A percentile compares a stretch with the other conserved stretches of the same genome.
These are phyloP conservation scores for Vitis rupestris DNA, from an alignment of 164 flowering plant species.

Conservation along the genomic window DNA sequence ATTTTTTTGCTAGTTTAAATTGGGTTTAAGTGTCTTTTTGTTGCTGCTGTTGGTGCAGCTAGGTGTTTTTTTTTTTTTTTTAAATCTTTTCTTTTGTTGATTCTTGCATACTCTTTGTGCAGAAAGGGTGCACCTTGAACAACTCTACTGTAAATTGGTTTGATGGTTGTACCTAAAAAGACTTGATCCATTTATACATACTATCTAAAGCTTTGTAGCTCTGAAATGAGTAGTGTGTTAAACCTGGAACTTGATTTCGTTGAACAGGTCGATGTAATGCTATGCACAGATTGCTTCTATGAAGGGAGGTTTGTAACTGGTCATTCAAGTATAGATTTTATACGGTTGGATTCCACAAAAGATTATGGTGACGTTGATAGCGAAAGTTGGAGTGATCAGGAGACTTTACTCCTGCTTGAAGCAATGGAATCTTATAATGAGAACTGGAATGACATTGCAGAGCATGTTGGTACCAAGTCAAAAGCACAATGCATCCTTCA, in stretches of 20 bases:
- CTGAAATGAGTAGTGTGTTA: too few species aligned
- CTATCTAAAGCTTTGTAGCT: too few species aligned
- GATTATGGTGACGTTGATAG: constrained; percentile 75
- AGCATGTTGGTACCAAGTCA: constrained; percentile 94
- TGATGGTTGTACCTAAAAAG: too few species aligned
- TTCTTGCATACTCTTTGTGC: too few species aligned
- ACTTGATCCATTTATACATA: too few species aligned
- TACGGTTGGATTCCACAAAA: constrained; percentile 56
- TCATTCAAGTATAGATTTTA: constrained; percentile 90
- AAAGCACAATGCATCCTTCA: constrained; percentile 96
- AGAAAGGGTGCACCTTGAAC: too few species aligned
- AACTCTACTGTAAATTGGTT: too few species aligned
- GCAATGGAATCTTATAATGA: constrained; percentile 80
- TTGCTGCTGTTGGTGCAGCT: too few species aligned
- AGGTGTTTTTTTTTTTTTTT: too few species aligned
- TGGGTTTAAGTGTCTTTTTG: too few species aligned
- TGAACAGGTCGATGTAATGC: constrained; percentile 67
- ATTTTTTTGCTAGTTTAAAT: too few species aligned
- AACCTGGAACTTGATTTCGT: constrained; percentile 5
- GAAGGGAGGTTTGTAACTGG: constrained; percentile 86
- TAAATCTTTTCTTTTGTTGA: too few species aligned
- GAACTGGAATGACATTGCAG: constrained; percentile 95
- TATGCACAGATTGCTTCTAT: constrained; percentile 83
- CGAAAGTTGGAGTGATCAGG: constrained; percentile 93
- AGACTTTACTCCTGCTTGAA: constrained; percentile 84